Base-by-base conservation (phyloP, 768 basidiomycete genomes). In the Panellus pusillus region DNA sequence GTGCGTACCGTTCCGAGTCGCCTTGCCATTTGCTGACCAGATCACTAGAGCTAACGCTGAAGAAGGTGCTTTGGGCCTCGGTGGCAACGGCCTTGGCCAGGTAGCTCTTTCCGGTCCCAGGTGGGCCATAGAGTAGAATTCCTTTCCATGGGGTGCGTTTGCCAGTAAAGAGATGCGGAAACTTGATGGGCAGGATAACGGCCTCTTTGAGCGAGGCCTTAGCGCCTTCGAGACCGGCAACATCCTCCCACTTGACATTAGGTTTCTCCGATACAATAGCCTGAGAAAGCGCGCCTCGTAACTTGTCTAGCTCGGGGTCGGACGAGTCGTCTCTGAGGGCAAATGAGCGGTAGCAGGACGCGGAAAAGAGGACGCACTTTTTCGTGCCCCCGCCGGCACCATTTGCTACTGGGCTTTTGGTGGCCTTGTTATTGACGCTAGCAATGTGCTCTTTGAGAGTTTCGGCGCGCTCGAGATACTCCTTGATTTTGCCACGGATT, bases 21-120 rank as follows among this genome's bases (percentile, higher is more conserved):
- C 97, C 97, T 75, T 98, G 97, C 97, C 97, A 99, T 70, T 98
- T 99, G 70, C 93, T 95, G 50, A 98, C 97, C 50, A 99, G 77
- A 66, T 98, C 97, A 68, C 87, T 87, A 19, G 91, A 93, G 65
- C 90, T 93, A 56, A 99, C 93, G 60, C 89, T 92, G 75, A 96
- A 98, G 79, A 99, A 99, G 9, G 96, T 98, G 70, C 94, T 94
- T 75, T 98, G 98, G 48, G 97, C 94, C 71, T 99, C 97, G 13
- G 97, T 99, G 15, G 97, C 97, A 19, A 99, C 97, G 0, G 97
- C 97, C 70, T 99, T 99, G 2, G 97, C 97, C 39, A 99, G 81
- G 68, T 87, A 98, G 39, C 87, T 91, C 74, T 99, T 99, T 13
- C 97, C 97, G 9, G 97, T 98, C 3, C 97, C 97, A 0, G 97